A percentile compares a stretch with the other conserved stretches of the same genome.
Conservation (phyloP, 306 rosid species). For the Rosa rugosa region DNA sequence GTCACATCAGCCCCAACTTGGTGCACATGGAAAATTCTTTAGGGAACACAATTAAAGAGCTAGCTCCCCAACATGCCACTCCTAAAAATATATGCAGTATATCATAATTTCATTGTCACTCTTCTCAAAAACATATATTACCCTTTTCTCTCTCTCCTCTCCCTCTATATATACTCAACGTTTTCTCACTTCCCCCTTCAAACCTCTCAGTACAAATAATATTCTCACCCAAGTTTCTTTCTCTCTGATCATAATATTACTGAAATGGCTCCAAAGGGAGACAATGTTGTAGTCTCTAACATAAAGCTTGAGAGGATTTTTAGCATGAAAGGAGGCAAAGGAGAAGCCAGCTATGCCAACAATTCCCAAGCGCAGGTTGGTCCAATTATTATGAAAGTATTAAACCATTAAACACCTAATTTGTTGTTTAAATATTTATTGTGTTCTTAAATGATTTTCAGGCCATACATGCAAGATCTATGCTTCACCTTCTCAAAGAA, state of each 20-base stretch:
- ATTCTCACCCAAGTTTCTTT: neutral
- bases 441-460: conserved; percentile 10
- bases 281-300: conserved; percentile 70
- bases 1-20: conserved; percentile 18
- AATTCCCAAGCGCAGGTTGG: conserved; percentile 85
- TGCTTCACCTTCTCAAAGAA: conserved; percentile 92
- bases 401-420: neutral
- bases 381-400: neutral
- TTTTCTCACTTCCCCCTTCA: conserved; percentile 10
- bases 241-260: neutral
- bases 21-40: conserved; percentile 22
- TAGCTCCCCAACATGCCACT: conserved; percentile 15
- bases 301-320: conserved; percentile 77
- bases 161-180: conserved; percentile 9
- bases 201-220: neutral
- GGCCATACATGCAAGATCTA: conserved; percentile 89
- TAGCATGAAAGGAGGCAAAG: conserved; percentile 98
- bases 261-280: conserved; percentile 59
- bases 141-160: neutral
- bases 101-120: conserved; percentile 5
- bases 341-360: conserved; percentile 91
- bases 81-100: conserved; percentile 9
- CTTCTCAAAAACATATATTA: neutral
- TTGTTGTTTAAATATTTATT: neutral
- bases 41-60: conserved; percentile 25